Base-by-base conservation (phyloP, 2,329 filamentous ascomycete genomes). In the Thielaviopsis euricoi region DNA sequence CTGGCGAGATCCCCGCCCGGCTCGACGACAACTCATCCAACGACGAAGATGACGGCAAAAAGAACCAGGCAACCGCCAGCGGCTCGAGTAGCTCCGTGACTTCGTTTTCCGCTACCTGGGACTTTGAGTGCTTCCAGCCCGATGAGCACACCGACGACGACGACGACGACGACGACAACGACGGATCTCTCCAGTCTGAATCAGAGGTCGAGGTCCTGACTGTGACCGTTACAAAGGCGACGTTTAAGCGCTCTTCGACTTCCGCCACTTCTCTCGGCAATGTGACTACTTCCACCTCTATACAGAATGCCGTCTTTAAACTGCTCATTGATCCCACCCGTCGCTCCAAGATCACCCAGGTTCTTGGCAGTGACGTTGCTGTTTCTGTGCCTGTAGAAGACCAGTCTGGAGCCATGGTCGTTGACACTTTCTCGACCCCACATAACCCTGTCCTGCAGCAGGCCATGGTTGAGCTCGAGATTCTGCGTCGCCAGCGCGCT, bases 231-330 rank as follows among this genome's bases (percentile, higher is more conserved):
- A 58, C 52, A 10, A 26, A 58, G 23, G 56, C 56, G 15, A 21
- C 51, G 9, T 58, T 58, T 19, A 46, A 58, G 21, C 56, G 49
- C 17, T 26, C 48, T 17, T 61, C 59, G 19, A 56, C 48, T 17
- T 55, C 52, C 9, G 25, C 53, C n/a, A 58, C 50, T 4, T 53
- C 49, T 15, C n/a, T 61, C 6, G 25, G 50, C 22, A 57, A 60
- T 13, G 22, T 46, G 5, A 57, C 58, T 1, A 52, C 55, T n/a
- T 50, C 22, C 15, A 46, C 58, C 10, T 25, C 58, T 12, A 37
- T 58, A 5, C 58, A 60, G 23, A 60, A 60, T 52, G 43, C 58
- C 3, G 58, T 60, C n/a, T 60, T 60, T 23, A 60, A 60, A 25
- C 52, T 60, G 12, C 37, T 60, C 26, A 58, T 60, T 33, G 59